A percentile compares a stretch with the other conserved stretches of the same genome.
These are phyloP conservation scores for Ogataea kodamae DNA, from an alignment of 805 yeast genomes.

Conservation along the genomic window DNA sequence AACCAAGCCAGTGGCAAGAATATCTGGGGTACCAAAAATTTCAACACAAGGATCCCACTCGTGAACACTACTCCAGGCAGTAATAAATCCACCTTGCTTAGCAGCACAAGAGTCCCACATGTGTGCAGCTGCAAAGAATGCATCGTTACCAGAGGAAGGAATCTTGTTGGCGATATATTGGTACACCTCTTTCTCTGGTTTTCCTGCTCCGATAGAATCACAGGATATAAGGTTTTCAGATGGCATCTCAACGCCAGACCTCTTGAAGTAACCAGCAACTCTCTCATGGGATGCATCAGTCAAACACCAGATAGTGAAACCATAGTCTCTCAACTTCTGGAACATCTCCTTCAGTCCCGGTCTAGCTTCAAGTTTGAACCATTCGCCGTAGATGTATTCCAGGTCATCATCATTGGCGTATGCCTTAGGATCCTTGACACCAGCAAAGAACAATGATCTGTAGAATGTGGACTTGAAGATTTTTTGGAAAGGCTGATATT, in stretches of 20 bases:
- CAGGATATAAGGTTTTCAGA: constrained; percentile 23
- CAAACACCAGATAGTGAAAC: constrained; percentile 25
- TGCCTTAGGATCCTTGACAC: constrained; percentile 19
- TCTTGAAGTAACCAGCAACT: constrained; percentile 22
- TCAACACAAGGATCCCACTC: constrained; percentile 25
- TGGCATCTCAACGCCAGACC: constrained; percentile 23
- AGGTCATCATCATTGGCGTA: constrained; percentile 24
- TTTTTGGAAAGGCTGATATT: constrained; percentile 20
- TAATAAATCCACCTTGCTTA: constrained; percentile 23
- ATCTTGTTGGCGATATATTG: constrained; percentile 21
- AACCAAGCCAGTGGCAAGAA: constrained; percentile 22
- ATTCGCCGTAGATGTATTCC: constrained; percentile 16
- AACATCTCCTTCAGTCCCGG: constrained; percentile 23
- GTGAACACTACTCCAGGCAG: constrained; percentile 27
- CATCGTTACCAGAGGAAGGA: constrained; percentile 19
- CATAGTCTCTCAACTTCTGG: constrained; percentile 19
- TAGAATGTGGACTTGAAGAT: constrained; percentile 22
- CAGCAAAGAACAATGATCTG: constrained; percentile 22
- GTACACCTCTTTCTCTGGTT: constrained; percentile 25
- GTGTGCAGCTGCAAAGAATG: constrained; percentile 29
- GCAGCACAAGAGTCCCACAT: constrained; percentile 30
- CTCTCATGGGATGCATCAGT: constrained; percentile 25
- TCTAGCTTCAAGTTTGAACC: constrained; percentile 22
- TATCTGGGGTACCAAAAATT: constrained; percentile 24
- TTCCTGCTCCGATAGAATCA: constrained; percentile 26